Evolutionary conservation across 192 early-diverging fungal species (phyloP).

Genomic region (Coemansia furcata): DNA sequence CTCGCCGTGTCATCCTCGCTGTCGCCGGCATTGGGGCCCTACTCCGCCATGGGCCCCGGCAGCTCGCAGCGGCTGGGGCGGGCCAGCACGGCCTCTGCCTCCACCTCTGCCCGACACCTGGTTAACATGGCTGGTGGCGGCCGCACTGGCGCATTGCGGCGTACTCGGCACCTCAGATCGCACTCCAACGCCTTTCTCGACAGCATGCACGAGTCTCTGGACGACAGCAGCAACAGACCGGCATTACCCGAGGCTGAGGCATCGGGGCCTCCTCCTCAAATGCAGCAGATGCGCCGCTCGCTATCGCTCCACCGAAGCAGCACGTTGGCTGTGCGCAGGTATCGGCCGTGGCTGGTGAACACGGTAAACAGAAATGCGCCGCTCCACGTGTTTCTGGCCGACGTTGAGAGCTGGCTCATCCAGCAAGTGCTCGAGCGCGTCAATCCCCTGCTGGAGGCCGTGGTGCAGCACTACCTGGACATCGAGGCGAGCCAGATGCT

Average conservation of each 20-base stretch:
- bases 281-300: slow-evolving; percentile 25
- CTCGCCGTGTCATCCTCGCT: slow-evolving; percentile 5
- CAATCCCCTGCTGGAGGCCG: slow-evolving; percentile 45
- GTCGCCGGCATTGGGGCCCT: slow-evolving; percentile 29
- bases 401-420: slow-evolving; percentile 52
- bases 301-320: slow-evolving; percentile 16
- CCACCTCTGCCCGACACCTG: neutral
- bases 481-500: slow-evolving; percentile 44
- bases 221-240: neutral
- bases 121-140: neutral
- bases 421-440: slow-evolving; percentile 47
- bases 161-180: slow-evolving; percentile 16
- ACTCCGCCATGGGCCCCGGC: neutral
- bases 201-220: neutral
- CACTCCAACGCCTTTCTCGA: slow-evolving; percentile 19
- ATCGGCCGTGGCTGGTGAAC: slow-evolving; percentile 44
- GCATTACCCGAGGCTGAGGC: slow-evolving; percentile 2
- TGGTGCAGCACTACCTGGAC: slow-evolving; percentile 47
- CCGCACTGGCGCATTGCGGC: slow-evolving; percentile 14
- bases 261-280: neutral
- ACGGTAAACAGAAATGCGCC: slow-evolving; percentile 42
- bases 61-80: neutral
- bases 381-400: slow-evolving; percentile 48
- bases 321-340: slow-evolving; percentile 12
- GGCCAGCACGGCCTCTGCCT: neutral